Percentiles rank a stretch among this genome's conserved stretches.
Evolutionary conservation across 208 protist species (phyloP).

Genomic region (Leishmania arabica): DNA sequence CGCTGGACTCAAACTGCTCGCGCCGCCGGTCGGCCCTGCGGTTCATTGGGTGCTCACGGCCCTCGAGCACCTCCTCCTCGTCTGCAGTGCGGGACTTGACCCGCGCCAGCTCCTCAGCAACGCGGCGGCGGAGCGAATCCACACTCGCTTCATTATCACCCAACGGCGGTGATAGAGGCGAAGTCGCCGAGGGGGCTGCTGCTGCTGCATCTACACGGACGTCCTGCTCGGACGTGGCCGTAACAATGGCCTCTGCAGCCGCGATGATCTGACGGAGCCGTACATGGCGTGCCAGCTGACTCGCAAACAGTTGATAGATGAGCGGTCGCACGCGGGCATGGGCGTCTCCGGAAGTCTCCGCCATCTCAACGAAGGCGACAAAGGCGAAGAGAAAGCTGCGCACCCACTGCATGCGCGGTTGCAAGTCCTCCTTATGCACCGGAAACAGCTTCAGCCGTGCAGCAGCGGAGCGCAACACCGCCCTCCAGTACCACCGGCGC

Average conservation of each 20-base stretch:
- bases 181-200: background rate
- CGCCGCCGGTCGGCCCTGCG: constrained; percentile 49
- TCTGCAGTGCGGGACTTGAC: constrained; percentile 41
- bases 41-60: constrained; percentile 68
- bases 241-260: constrained; percentile 11
- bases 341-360: constrained; percentile 59
- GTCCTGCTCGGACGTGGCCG: background rate
- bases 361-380: constrained; percentile 76
- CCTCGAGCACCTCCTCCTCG: constrained; percentile 59
- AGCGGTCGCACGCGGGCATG: constrained; percentile 44
- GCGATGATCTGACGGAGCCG: constrained; percentile 15
- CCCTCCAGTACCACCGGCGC: constrained; percentile 90
- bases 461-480: constrained; percentile 61
- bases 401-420: constrained; percentile 88
- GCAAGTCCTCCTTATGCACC: constrained; percentile 60
- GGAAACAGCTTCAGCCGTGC: constrained; percentile 77
- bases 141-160: background rate
- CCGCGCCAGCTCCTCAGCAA: constrained; percentile 36
- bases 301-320: constrained; percentile 72
- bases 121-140: constrained; percentile 1
- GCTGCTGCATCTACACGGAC: background rate
- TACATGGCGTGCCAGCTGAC: constrained; percentile 49
- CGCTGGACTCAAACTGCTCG: constrained; percentile 81
- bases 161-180: background rate
- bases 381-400: constrained; percentile 76